Conservation (phyloP, 2,329 filamentous ascomycete genomes). For the Paecilomyces niveus region DNA sequence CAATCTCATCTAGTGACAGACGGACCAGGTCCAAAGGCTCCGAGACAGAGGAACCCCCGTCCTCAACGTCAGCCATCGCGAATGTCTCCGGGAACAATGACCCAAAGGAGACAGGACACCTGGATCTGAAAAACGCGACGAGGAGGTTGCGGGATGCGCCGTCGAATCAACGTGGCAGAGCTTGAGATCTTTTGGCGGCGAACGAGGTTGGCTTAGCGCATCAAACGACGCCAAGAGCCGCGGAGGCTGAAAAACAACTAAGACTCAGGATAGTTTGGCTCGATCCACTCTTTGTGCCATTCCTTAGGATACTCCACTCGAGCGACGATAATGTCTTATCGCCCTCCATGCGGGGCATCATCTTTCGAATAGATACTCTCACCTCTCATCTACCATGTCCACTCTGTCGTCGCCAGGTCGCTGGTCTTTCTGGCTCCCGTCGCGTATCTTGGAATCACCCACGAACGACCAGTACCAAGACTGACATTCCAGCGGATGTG, state of each 20-base stretch:
- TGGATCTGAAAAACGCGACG: background rate
- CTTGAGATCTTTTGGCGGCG: background rate
- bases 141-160: background rate
- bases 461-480: background rate
- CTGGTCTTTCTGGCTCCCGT: background rate
- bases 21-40: conserved; percentile 95
- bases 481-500: background rate
- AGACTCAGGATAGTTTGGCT: background rate
- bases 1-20: conserved; percentile 87
- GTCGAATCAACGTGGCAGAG: background rate
- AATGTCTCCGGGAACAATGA: background rate
- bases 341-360: background rate
- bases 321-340: background rate
- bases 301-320: background rate
- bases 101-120: background rate
- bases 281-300: background rate
- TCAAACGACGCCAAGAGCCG: background rate
- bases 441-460: background rate
- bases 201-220: background rate
- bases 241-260: background rate
- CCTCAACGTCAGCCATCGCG: conserved; percentile 75
- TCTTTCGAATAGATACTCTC: background rate
- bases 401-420: background rate
- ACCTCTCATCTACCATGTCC: background rate
- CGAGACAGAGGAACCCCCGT: conserved; percentile 64